These are phyloP conservation scores for Rhynchosporium graminicola DNA, from an alignment of 2,329 filamentous ascomycete genomes.

Conservation along the genomic window DNA sequence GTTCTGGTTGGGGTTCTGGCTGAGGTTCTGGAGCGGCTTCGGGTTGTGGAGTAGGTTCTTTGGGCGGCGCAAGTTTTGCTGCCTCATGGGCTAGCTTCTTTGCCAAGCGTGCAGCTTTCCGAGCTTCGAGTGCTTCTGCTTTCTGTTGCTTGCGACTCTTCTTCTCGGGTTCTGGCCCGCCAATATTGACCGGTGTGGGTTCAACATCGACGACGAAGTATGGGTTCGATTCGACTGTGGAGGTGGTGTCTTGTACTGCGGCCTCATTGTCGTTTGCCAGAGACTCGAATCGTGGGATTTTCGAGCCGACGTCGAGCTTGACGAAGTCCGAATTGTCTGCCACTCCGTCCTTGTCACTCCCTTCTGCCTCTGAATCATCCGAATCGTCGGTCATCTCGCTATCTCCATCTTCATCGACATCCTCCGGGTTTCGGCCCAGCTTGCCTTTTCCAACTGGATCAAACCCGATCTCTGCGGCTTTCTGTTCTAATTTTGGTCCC, in stretches of 20 bases:
- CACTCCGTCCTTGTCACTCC: slow-evolving; percentile 10
- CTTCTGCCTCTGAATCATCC: slow-evolving; percentile 12
- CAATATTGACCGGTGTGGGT: slow-evolving; percentile 30
- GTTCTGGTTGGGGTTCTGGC: slow-evolving; percentile 2
- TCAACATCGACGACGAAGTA: slow-evolving; percentile 35
- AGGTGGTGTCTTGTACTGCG: slow-evolving; percentile 9
- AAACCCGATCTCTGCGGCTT: slow-evolving; percentile 22
- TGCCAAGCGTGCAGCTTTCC: slow-evolving; percentile 17
- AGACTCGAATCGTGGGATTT: not conserved
- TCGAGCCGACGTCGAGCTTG: slow-evolving; percentile 17
- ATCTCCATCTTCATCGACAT: slow-evolving; percentile 23
- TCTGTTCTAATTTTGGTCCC: slow-evolving; percentile 26
- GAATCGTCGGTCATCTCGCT: slow-evolving; percentile 26
- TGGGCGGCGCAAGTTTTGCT: slow-evolving; percentile 14
- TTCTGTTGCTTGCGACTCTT: slow-evolving; percentile 40
- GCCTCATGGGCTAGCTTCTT: slow-evolving; percentile 7
- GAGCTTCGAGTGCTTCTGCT: slow-evolving; percentile 13
- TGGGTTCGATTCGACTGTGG: slow-evolving; percentile 27
- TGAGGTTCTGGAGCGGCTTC: not conserved
- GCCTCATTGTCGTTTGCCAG: not conserved
- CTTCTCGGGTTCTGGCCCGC: slow-evolving; percentile 13
- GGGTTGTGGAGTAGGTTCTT: slow-evolving; percentile 5
- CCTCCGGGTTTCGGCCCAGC: slow-evolving; percentile 17
- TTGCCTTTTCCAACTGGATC: slow-evolving; percentile 21
- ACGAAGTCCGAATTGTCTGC: slow-evolving; percentile 18